Evolutionary conservation across 371 early-diverging fungal genomes (phyloP).

Genomic region (Mortierella sp.): DNA sequence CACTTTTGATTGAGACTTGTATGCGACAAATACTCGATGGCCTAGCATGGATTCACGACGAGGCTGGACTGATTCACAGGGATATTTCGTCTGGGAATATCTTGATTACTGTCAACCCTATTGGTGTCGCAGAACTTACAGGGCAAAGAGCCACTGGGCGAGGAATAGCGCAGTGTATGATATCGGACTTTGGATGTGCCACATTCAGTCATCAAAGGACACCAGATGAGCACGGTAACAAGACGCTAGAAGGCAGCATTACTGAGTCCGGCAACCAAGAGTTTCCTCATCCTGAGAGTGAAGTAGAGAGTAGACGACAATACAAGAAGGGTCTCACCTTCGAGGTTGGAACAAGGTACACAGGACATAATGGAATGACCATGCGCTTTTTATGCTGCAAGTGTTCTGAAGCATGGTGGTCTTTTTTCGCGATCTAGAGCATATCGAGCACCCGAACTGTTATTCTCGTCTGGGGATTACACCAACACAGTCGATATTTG

Average conservation of each 20-base stretch:
- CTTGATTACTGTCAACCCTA: constrained; percentile 55
- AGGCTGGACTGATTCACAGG: constrained; percentile 68
- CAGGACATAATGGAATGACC: too few species aligned
- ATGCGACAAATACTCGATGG: constrained; percentile 49
- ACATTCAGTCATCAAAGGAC: too few species aligned
- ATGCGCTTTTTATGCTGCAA: too few species aligned
- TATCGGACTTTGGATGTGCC: constrained; percentile 75
- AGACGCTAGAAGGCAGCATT: too few species aligned
- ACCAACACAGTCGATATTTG: constrained; percentile 54
- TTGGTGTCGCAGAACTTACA: not conserved
- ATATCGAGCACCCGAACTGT: constrained; percentile 71
- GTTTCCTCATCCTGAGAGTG: constrained; percentile 19
- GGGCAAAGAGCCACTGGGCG: not conserved
- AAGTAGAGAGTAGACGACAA: not conserved
- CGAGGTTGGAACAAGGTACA: constrained; percentile 63
- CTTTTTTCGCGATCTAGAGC: constrained; percentile 54
- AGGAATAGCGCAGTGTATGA: constrained; percentile 49
- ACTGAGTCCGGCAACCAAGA: too few species aligned
- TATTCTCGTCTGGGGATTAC: constrained; percentile 59
- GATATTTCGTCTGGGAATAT: constrained; percentile 85
- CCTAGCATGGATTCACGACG: constrained; percentile 45
- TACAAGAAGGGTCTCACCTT: constrained; percentile 54
- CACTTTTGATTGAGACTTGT: constrained; percentile 26
- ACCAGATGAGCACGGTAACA: too few species aligned
- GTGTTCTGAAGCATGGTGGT: too few species aligned